Evolutionary conservation across 2,329 filamentous ascomycete genomes (phyloP), one percentile per base, ranked within the genome.

Genomic region (Bisporella sp.): DNA sequence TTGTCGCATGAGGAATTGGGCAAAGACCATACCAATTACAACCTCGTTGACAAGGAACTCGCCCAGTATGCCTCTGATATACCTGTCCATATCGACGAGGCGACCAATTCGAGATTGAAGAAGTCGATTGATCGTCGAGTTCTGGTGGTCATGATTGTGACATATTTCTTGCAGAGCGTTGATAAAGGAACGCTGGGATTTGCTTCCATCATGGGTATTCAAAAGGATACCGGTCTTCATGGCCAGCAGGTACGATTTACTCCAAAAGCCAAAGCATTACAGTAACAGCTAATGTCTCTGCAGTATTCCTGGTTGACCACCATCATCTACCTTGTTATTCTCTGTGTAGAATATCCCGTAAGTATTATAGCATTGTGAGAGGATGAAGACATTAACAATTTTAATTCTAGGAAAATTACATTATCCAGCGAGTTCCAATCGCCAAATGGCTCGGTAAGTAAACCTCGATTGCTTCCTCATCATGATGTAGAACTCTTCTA

Each of bases 191-290:
- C 62, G 2, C 41, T 62, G 41, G 55, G 57, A 9, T 64, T 63
- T 35, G 53, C 58, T 8, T 57, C 52, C 41, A 62, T 64, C 31
- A 63, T 63, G 61, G 59, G 57, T 2, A 59, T 64, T 8, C 44
- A 48, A 30, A 45, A 48, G 8, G 59, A 63, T 50, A 53, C 60
- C 1, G 31, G 59, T 32, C 44, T 61, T 1, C 51, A 66, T 12
- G 62, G 61, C 85, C 81, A 0, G 86, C 48, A 62, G 84, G 8
- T 86, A 81, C 72, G 85, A 89, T 56, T 89, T 88, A 69, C 11
- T 6, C 6, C 5, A 28, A 11, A 43, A 11, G 8, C 81, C 89
- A 54, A 82, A 79, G 8, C 46, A 50, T 41, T 41, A 29, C 12
- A 29, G 8, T 42, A 39, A 55, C 6, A 48, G 44, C 31, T 46